Conservation (phyloP, 2,329 filamentous ascomycete genomes). For the Karstenula rhodostoma region DNA sequence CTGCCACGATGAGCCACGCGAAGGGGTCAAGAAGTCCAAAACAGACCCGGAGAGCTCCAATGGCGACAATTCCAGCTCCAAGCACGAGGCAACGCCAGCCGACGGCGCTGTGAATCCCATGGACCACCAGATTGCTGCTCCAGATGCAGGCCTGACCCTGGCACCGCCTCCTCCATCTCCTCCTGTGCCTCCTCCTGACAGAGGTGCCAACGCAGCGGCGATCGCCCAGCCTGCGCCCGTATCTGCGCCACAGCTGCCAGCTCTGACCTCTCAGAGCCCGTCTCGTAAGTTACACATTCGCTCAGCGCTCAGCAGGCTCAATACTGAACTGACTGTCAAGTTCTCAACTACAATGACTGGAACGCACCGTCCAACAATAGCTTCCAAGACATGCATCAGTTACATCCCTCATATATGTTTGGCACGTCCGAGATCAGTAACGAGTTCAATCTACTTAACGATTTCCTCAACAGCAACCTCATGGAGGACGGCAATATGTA, state of each 20-base stretch:
- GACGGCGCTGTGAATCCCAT: slow-evolving; percentile 39
- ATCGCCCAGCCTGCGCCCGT: slow-evolving; percentile 76
- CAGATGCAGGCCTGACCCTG: slow-evolving; percentile 51
- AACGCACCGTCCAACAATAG: slow-evolving; percentile 75
- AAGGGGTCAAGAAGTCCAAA: slow-evolving; percentile 81
- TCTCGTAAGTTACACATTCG: slow-evolving; percentile 70
- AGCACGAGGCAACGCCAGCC: slow-evolving; percentile 39
- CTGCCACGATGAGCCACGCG: slow-evolving; percentile 96
- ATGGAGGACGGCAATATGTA: slow-evolving; percentile 71
- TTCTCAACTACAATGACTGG: slow-evolving; percentile 86
- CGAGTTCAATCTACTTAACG: slow-evolving; percentile 95
- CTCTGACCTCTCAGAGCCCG: slow-evolving; percentile 70
- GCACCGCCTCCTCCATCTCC: slow-evolving; percentile 42
- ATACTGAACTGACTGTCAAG: slow-evolving; percentile 57
- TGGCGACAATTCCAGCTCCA: slow-evolving; percentile 40
- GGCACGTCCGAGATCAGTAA: slow-evolving; percentile 91
- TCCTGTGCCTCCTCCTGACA: slow-evolving; percentile 33
- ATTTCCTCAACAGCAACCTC: slow-evolving; percentile 91
- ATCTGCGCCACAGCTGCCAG: slow-evolving; percentile 70
- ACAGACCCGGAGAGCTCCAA: slow-evolving; percentile 52
- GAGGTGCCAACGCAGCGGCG: slow-evolving; percentile 59
- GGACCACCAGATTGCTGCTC: slow-evolving; percentile 38
- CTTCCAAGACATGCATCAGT: slow-evolving; percentile 93
- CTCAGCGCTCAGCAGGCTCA: slow-evolving; percentile 29
- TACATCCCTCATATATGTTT: slow-evolving; percentile 95